These are phyloP conservation scores for Crepidotus variabilis DNA, from an alignment of 768 basidiomycete species.

Conservation along the genomic window DNA sequence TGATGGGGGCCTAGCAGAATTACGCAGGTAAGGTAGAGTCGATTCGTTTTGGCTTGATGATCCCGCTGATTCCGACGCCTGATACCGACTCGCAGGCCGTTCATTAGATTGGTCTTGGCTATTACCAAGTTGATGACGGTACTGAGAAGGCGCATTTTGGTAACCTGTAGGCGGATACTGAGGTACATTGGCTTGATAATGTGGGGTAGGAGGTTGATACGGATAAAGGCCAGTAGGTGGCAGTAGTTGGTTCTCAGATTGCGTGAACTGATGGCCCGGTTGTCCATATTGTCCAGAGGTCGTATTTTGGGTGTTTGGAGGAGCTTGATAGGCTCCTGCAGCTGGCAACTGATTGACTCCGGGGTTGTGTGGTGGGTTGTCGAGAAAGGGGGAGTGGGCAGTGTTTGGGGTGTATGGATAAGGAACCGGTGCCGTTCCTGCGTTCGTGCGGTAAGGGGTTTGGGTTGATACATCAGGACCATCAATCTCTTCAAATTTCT, in stretches of 20 bases:
- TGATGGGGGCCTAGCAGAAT: not conserved
- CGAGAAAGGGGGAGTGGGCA: slow-evolving; percentile 6
- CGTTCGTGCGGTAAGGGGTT: slow-evolving; percentile 7
- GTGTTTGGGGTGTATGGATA: slow-evolving; percentile 23
- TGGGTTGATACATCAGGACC: slow-evolving; percentile 12
- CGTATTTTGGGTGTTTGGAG: not conserved
- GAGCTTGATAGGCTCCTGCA: not conserved
- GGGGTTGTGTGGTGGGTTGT: not conserved
- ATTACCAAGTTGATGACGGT: not conserved
- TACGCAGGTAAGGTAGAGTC: not conserved
- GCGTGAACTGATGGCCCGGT: slow-evolving; percentile 1
- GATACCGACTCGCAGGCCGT: not conserved
- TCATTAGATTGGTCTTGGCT: not conserved
- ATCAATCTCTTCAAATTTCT: slow-evolving; percentile 18
- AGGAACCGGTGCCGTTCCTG: slow-evolving; percentile 6
- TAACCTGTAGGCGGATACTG: slow-evolving; percentile 5
- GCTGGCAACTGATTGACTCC: not conserved
- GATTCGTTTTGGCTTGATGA: not conserved
- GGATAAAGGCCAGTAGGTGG: slow-evolving; percentile 10
- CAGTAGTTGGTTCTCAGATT: slow-evolving; percentile 8
- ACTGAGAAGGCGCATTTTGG: not conserved
- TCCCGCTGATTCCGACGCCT: not conserved
- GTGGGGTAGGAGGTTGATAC: slow-evolving; percentile 17
- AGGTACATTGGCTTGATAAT: slow-evolving; percentile 12
- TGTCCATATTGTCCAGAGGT: not conserved